phyloP scores from a whole-genome alignment of 768 basidiomycete genomes.

The Cystofilobasidium bisporidii region DNA sequence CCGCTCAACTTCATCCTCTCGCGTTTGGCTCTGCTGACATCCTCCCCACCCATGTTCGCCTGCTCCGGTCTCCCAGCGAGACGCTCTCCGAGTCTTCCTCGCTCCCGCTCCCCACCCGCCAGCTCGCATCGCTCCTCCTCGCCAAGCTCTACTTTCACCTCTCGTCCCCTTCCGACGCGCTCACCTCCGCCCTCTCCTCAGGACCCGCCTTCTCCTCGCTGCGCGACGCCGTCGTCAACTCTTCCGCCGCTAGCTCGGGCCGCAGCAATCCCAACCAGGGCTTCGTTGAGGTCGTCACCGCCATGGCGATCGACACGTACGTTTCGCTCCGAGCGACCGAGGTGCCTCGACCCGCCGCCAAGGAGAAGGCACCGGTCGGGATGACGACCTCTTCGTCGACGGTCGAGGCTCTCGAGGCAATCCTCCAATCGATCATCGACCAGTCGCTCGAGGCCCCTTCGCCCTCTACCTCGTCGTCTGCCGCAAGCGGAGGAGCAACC shows the following conservation, averaged over 20 bases:
- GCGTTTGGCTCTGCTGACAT: too few relatives aligned
- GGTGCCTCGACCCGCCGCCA: background rate
- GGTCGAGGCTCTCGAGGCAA: constrained; percentile 66
- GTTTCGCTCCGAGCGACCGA: constrained; percentile 55
- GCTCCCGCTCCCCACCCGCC: constrained; percentile 61
- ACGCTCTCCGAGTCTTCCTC: constrained; percentile 74
- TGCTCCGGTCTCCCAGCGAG: constrained; percentile 51
- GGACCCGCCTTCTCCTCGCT: constrained; percentile 67
- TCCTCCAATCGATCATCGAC: constrained; percentile 80
- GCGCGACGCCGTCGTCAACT: constrained; percentile 7
- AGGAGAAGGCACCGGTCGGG: background rate
- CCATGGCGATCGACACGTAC: constrained; percentile 92
- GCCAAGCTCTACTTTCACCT: constrained; percentile 98
- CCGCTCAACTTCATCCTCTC: too few relatives aligned
- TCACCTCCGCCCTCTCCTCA: constrained; percentile 87
- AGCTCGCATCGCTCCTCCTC: constrained; percentile 80
- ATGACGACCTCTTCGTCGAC: constrained; percentile 33
- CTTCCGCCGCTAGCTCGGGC: too few relatives aligned
- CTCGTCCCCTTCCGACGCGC: constrained; percentile 87
- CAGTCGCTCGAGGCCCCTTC: constrained; percentile 8
- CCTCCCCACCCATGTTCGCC: background rate
- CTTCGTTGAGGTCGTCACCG: constrained; percentile 88
- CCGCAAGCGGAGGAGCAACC: too few relatives aligned
- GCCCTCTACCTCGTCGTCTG: too few relatives aligned
- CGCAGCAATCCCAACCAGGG: constrained; percentile 60